phyloP scores from a whole-genome alignment of 148 eudicot genomes.

The Bassia scoparia region DNA sequence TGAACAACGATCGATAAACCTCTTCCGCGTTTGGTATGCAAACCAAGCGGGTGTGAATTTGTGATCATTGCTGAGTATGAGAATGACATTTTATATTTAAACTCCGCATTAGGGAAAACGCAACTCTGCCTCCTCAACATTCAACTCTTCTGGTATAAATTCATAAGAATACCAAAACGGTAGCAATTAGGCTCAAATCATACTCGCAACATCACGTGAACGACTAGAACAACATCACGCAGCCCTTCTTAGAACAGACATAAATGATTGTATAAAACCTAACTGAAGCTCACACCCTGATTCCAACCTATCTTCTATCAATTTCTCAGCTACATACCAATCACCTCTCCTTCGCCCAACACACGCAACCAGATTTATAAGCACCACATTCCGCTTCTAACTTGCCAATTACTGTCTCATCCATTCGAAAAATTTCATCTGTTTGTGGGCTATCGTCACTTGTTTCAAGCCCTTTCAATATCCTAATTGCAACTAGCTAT shows the following conservation, averaged over 20 bases:
- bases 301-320: conserved; percentile 49
- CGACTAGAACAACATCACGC: conserved; percentile 60
- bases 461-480: conserved; percentile 58
- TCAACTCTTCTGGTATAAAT: conserved; percentile 70
- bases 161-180: conserved; percentile 93
- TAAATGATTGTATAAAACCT: conserved; percentile 78
- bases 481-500: conserved; percentile 44
- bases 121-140: conserved; percentile 70
- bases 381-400: conserved; percentile 61
- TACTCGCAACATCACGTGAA: conserved; percentile 74
- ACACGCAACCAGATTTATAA: conserved; percentile 72
- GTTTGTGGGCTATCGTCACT: conserved; percentile 45
- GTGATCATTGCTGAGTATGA: conserved; percentile 91
- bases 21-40: conserved; percentile 71
- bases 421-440: conserved; percentile 64
- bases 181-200: conserved; percentile 78
- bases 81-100: conserved; percentile 51
- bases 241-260: conserved; percentile 69
- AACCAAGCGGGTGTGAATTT: conserved; percentile 73
- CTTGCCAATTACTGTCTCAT: conserved; percentile 71
- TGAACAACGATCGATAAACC: conserved; percentile 45
- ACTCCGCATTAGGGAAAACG: conserved; percentile 63
- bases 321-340: conserved; percentile 65
- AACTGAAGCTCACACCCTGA: conserved; percentile 59
- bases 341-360: conserved; percentile 66